Percentiles rank a stretch among this genome's conserved stretches.
Evolutionary conservation across 257 asterid species (phyloP).

Genomic region (Verbena officinalis): DNA sequence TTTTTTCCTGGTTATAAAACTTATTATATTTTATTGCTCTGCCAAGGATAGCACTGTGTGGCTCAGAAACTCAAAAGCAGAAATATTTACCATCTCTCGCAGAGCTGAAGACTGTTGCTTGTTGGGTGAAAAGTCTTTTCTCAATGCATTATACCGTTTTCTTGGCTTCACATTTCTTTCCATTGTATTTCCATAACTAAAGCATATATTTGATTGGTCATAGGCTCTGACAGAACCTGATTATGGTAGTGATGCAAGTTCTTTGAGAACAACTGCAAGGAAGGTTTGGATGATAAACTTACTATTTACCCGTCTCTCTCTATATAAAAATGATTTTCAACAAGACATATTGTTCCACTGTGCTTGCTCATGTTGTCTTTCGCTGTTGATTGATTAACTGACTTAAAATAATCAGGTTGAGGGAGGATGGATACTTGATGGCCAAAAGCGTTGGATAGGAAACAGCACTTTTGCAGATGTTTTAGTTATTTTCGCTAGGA

Average conservation of each 20-base stretch:
- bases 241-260: constrained; percentile 98
- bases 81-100: constrained; percentile 91
- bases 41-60: constrained; percentile 71
- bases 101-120: constrained; percentile 62
- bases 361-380: constrained; percentile 5
- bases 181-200: constrained; percentile 14
- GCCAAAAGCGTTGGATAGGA: constrained; percentile 99
- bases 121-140: constrained; percentile 73
- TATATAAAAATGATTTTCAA: neutral
- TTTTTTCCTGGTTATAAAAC: constrained; percentile 22
- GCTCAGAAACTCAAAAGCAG: constrained; percentile 89
- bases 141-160: constrained; percentile 15
- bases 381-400: constrained; percentile 2
- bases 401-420: constrained; percentile 65
- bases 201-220: constrained; percentile 25
- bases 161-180: neutral
- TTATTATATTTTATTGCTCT: constrained; percentile 26
- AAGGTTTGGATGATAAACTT: constrained; percentile 56
- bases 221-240: constrained; percentile 97
- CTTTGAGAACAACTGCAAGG: constrained; percentile 74
- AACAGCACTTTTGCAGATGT: constrained; percentile 95
- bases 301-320: constrained; percentile 5
- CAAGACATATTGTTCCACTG: too few relatives aligned
- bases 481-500: constrained; percentile 82
- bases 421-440: constrained; percentile 97